These are phyloP conservation scores for Flaveria linearis DNA, from an alignment of 129 eudicot genomes.

Conservation along the genomic window DNA sequence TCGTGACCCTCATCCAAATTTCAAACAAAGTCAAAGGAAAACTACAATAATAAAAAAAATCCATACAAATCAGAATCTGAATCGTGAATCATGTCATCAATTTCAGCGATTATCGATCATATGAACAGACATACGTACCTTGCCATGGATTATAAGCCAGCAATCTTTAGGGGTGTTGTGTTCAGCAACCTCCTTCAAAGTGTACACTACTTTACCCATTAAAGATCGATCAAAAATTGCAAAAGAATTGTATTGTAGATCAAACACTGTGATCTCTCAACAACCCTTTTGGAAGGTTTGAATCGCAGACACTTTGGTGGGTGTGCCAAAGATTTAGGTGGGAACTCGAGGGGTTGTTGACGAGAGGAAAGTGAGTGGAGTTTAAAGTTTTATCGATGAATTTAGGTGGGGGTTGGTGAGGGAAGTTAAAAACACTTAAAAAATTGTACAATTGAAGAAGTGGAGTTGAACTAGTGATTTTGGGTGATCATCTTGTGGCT, in stretches of 20 bases:
- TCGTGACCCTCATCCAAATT: background rate
- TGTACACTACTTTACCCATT: constrained; percentile 45
- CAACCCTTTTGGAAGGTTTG: background rate
- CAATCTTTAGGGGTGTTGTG: constrained; percentile 84
- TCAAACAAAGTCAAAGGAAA: background rate
- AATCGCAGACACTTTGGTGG: too few species aligned
- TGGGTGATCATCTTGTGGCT: too few species aligned
- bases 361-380: too few species aligned
- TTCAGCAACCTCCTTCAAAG: constrained; percentile 69
- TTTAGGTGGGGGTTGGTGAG: too few species aligned
- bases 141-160: constrained; percentile 82
- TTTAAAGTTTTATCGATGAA: too few species aligned
- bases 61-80: too few species aligned
- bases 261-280: background rate
- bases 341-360: too few species aligned
- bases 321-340: background rate
- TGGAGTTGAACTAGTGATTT: too few species aligned
- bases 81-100: background rate
- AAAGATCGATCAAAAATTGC: background rate
- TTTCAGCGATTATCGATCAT: background rate
- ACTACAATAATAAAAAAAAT: too few species aligned
- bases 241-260: constrained; percentile 3
- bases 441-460: too few species aligned
- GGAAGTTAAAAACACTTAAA: too few species aligned
- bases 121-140: constrained; percentile 44